A percentile compares a stretch with the other conserved stretches of the same genome.
These are phyloP conservation scores for Cetradonia linearis DNA, from an alignment of 495 filamentous ascomycete species.

Conservation along the genomic window DNA sequence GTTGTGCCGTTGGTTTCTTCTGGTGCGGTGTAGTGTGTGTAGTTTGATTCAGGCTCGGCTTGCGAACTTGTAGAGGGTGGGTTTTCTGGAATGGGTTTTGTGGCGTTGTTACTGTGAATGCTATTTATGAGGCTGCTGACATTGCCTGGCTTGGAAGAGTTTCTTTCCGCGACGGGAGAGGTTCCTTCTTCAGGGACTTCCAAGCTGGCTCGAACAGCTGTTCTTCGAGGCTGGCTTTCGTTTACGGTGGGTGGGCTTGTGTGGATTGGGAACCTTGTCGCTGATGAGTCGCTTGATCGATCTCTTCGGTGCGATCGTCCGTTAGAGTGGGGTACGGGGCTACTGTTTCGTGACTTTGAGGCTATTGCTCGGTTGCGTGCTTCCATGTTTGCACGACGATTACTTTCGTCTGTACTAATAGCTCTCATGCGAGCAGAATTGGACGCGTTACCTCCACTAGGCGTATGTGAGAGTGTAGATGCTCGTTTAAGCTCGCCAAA, in stretches of 20 bases:
- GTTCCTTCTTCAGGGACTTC: constrained; percentile 46
- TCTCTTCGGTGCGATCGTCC: constrained; percentile 55
- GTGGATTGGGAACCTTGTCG: constrained; percentile 77
- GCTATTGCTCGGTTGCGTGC: constrained; percentile 78
- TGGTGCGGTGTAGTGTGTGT: constrained; percentile 25
- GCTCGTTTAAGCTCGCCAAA: constrained; percentile 95
- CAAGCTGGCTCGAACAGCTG: constrained; percentile 41
- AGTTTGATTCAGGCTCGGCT: constrained; percentile 29
- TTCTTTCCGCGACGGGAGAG: constrained; percentile 24
- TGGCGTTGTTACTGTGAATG: constrained; percentile 35
- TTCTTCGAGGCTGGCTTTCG: constrained; percentile 36
- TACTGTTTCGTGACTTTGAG: constrained; percentile 60
- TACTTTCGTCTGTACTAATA: constrained; percentile 92
- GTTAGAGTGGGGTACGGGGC: constrained; percentile 51
- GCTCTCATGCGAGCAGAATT: constrained; percentile 55
- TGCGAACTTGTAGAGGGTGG: constrained; percentile 23
- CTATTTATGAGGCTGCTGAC: constrained; percentile 29
- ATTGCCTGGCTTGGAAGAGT: constrained; percentile 31
- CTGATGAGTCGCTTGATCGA: constrained; percentile 61
- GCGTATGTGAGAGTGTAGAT: constrained; percentile 52
- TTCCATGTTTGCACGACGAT: constrained; percentile 86
- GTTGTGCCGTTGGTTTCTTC: constrained; percentile 29
- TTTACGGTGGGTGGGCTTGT: constrained; percentile 50
- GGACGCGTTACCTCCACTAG: constrained; percentile 36
- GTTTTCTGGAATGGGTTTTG: constrained; percentile 15